Base-by-base conservation (phyloP, 306 rosid genomes). In the Prunus dulcis region DNA sequence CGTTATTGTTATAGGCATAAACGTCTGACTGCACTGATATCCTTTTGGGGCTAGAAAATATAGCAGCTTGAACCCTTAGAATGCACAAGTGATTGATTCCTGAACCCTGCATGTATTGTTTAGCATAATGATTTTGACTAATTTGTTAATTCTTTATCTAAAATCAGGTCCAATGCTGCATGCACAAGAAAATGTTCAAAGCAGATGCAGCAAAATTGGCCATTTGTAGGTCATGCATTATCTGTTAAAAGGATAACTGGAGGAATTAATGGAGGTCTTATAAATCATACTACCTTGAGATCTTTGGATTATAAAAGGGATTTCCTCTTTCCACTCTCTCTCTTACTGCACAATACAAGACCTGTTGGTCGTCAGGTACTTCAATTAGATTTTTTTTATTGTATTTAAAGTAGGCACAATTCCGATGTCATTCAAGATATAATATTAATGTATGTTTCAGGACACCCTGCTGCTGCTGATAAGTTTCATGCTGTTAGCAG, bases 321-420 rank as follows among this genome's bases (percentile, higher is more conserved):
- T 80, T 86, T 79, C 60, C 86, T 88, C 57, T 95, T 88, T 85
- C 96, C 96, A 50, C 77, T 95, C 69, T 90, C 95, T 76, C 90
- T 92, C 70, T 82, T 95, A 73, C 79, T 95, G 84, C 91, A 89
- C 85, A 95, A 95, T 84, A 90, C 97, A 78, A 92, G 95, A 88
- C 98, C 98, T 30, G 84, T 90, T 87, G 97, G 97, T 64, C 97
- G 91, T 72, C 93, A 89, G 98, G 98, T 95, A 84, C 67, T 70
- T 76, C 25, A 70, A 41, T 55, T 66, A 81, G 57, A 71, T 71
- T 68, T 69, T 38, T 28, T 47, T 46, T 67, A 50, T 73, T 76
- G 64, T 66, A 9, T 76, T 41, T 77, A 58, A 60, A 17, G 47
- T 47, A 41, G 69, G 32, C 34, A 58, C 27, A 75, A 45, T 75